phyloP scores from a whole-genome alignment of 805 yeast species.

The Cyberlindnera petersonii region DNA sequence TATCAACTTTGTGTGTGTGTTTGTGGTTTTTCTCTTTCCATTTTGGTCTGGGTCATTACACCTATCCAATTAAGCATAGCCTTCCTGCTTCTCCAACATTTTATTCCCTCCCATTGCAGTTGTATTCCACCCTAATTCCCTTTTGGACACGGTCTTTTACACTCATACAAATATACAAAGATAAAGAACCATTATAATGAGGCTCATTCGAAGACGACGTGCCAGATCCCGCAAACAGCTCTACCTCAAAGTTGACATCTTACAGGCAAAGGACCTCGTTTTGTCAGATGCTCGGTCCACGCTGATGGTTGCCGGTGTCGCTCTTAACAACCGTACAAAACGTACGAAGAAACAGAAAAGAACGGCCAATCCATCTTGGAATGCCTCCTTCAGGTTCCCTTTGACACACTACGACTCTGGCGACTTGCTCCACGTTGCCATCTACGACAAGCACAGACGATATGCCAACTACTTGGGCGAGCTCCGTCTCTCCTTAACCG shows the following conservation, averaged over 20 bases:
- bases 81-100: too few relatives aligned
- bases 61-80: too few relatives aligned
- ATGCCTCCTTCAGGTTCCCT: conserved; percentile 16
- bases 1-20: too few relatives aligned
- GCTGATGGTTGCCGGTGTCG: conserved; percentile 24
- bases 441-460: conserved; percentile 26
- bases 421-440: conserved; percentile 22
- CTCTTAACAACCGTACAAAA: conserved; percentile 22
- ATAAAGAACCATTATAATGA: conserved; percentile 4
- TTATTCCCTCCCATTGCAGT: too few relatives aligned
- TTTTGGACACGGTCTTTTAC: too few relatives aligned
- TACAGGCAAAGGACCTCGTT: conserved; percentile 25
- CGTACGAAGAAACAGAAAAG: conserved; percentile 20
- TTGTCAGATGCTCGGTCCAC: conserved; percentile 14
- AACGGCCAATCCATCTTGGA: conserved; percentile 26
- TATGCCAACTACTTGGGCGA: conserved; percentile 29
- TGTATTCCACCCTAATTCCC: too few relatives aligned
- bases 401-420: conserved; percentile 8
- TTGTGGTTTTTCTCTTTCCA: too few relatives aligned
- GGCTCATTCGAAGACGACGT: conserved; percentile 4
- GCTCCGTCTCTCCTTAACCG: conserved; percentile 22
- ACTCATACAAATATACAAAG: too few relatives aligned
- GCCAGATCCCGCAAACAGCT: conserved; percentile 12
- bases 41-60: too few relatives aligned
- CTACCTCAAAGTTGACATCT: conserved; percentile 19